A percentile compares a stretch with the other conserved stretches of the same genome.
Evolutionary conservation across 768 basidiomycete genomes (phyloP).

Genomic region (Naematelia encephala): DNA sequence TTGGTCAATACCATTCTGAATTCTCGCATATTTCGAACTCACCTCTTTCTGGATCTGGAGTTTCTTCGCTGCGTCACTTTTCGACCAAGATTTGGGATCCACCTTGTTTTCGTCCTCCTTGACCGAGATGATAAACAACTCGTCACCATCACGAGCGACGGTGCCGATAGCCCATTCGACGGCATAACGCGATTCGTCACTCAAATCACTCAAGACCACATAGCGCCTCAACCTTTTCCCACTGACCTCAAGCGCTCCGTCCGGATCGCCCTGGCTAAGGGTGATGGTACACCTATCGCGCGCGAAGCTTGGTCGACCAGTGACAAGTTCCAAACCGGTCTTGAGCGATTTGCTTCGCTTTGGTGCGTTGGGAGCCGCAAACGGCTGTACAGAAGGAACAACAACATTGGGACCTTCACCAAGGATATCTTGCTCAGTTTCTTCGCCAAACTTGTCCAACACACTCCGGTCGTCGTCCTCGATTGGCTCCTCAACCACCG

Average conservation of each 20-base stretch:
- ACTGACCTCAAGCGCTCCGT: slow-evolving; percentile 55
- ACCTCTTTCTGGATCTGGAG: slow-evolving; percentile 90
- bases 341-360: slow-evolving; percentile 24
- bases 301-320: slow-evolving; percentile 77
- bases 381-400: slow-evolving; percentile 42
- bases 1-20: neutral
- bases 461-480: slow-evolving; percentile 30
- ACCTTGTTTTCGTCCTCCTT: slow-evolving; percentile 86
- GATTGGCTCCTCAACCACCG: slow-evolving; percentile 5
- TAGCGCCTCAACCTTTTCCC: slow-evolving; percentile 66
- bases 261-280: slow-evolving; percentile 79
- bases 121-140: slow-evolving; percentile 80
- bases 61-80: slow-evolving; percentile 67
- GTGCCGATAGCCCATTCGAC: slow-evolving; percentile 98
- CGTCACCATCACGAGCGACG: slow-evolving; percentile 89
- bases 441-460: slow-evolving; percentile 50
- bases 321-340: slow-evolving; percentile 54
- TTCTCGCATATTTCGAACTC: too few relatives aligned
- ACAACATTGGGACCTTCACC: slow-evolving; percentile 64
- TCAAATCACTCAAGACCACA: slow-evolving; percentile 88
- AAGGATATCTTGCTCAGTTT: slow-evolving; percentile 70
- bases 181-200: slow-evolving; percentile 89
- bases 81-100: slow-evolving; percentile 61
- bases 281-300: slow-evolving; percentile 89
- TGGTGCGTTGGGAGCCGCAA: slow-evolving; percentile 21